A percentile compares a stretch with the other conserved stretches of the same genome.
These are phyloP conservation scores for Trichoderma sp. DNA, from an alignment of 2,329 filamentous ascomycete genomes.

Conservation along the genomic window DNA sequence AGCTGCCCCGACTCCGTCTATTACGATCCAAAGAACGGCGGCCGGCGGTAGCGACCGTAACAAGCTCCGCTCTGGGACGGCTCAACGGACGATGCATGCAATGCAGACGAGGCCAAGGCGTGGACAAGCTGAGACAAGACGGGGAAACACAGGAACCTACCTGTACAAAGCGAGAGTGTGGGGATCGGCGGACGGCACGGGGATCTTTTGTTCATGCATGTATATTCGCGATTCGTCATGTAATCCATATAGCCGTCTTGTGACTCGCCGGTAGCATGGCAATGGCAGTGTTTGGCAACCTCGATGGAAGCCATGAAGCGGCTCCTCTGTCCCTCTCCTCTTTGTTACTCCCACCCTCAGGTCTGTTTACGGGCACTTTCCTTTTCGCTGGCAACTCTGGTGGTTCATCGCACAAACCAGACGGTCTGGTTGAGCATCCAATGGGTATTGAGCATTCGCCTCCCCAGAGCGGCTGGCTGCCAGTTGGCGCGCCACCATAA, in stretches of 20 bases:
- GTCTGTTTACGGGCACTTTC: background rate
- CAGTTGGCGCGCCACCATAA: too few relatives aligned
- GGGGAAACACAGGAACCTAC: constrained; percentile 17
- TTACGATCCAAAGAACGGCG: constrained; percentile 49
- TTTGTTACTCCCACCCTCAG: background rate
- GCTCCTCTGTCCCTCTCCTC: background rate
- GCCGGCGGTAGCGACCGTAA: background rate
- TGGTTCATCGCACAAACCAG: background rate
- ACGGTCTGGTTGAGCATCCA: background rate
- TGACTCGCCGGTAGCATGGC: constrained; percentile 10
- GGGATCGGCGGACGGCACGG: constrained; percentile 15
- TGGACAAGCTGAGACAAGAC: background rate
- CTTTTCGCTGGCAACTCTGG: background rate
- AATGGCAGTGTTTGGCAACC: constrained; percentile 5
- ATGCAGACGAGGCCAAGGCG: constrained; percentile 1
- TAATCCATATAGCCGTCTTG: constrained; percentile 15
- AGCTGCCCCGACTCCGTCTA: constrained; percentile 67
- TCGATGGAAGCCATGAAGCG: background rate
- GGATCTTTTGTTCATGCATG: constrained; percentile 22
- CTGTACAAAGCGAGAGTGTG: constrained; percentile 11
- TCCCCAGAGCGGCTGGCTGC: too few relatives aligned
- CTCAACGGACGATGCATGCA: background rate
- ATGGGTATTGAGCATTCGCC: too few relatives aligned
- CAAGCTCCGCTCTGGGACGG: background rate
- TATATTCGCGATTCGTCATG: constrained; percentile 22